These are phyloP conservation scores for Cornus kousa DNA, from an alignment of 148 eudicot species.

Conservation along the genomic window DNA sequence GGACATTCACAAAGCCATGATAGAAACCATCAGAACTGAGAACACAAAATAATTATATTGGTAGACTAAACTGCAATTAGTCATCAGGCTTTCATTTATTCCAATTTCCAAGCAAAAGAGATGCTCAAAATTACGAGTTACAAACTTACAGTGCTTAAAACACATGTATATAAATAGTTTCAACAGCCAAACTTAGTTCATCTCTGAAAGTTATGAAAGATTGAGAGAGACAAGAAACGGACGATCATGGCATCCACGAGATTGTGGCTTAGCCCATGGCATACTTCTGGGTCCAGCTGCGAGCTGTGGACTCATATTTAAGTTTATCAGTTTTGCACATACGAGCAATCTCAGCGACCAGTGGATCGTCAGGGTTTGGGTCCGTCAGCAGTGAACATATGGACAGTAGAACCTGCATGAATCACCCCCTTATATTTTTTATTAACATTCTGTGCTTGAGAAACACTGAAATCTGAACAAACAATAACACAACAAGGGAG, in stretches of 20 bases:
- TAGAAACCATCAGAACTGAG: no score
- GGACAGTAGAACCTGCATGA: constrained; percentile 54
- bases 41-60: no score
- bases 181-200: no score
- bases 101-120: not conserved
- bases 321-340: constrained; percentile 48
- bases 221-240: no score
- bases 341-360: constrained; percentile 62
- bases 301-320: constrained; percentile 56
- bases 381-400: constrained; percentile 63
- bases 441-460: not conserved
- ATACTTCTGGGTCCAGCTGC: constrained; percentile 67
- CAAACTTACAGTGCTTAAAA: not conserved
- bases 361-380: constrained; percentile 73
- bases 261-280: constrained; percentile 31
- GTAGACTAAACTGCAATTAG: no score
- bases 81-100: not conserved
- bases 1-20: no score
- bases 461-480: not conserved
- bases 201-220: no score
- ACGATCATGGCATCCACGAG: not conserved
- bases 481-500: not conserved
- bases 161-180: no score
- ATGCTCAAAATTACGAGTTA: not conserved
- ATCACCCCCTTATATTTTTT: not conserved